Conservation (phyloP, 108 stramenopile genomes). For the Nitzschia putrida region DNA sequence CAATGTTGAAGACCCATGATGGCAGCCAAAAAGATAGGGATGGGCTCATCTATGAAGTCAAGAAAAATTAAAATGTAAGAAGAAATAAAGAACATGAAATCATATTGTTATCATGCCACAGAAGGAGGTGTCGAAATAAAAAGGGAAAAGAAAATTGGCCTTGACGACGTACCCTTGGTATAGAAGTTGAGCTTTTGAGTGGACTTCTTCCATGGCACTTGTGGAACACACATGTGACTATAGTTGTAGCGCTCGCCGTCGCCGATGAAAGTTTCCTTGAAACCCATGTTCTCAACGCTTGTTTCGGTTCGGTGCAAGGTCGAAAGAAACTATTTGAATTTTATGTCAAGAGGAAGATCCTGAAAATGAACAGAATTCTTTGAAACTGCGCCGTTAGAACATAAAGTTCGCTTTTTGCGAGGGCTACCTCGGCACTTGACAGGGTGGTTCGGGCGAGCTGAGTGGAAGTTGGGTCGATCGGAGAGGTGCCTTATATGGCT, state of each 20-base stretch:
- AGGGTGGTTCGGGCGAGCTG: too few relatives aligned
- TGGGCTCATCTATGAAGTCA: conserved; percentile 42
- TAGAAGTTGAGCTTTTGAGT: conserved; percentile 44
- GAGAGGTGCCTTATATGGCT: too few relatives aligned
- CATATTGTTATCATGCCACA: neutral
- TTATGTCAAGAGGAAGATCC: neutral
- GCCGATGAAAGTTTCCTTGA: conserved; percentile 50
- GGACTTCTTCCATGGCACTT: conserved; percentile 41
- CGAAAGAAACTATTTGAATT: neutral
- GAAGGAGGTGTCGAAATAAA: neutral
- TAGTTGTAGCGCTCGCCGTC: conserved; percentile 63
- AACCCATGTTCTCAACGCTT: conserved; percentile 19
- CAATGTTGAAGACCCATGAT: conserved; percentile 75
- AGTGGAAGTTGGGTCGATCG: too few relatives aligned
- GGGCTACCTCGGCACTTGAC: too few relatives aligned
- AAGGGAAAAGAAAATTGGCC: neutral
- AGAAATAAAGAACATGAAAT: too few relatives aligned
- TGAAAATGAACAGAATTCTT: too few relatives aligned
- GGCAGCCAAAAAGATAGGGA: conserved; percentile 53
- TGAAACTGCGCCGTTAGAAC: too few relatives aligned
- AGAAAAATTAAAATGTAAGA: too few relatives aligned
- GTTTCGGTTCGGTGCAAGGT: neutral
- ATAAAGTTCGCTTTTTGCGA: too few relatives aligned
- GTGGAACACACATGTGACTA: conserved; percentile 55
- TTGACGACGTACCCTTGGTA: conserved; percentile 32